Percentiles rank a stretch among this genome's conserved stretches.
Evolutionary conservation across 768 basidiomycete genomes (phyloP).

Genomic region (Paxillus ammoniavirescens): DNA sequence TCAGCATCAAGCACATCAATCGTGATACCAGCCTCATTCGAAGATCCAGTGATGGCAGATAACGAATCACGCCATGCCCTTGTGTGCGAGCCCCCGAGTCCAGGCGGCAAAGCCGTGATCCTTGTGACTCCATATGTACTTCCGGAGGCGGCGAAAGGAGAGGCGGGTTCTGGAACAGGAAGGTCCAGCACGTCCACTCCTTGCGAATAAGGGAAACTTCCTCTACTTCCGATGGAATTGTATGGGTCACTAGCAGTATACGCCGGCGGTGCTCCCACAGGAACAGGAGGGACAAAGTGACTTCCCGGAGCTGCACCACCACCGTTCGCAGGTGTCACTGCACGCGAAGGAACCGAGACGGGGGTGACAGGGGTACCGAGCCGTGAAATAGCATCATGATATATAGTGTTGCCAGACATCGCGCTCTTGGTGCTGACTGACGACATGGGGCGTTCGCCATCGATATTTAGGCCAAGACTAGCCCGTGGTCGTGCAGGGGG

Average conservation of each 20-base stretch:
- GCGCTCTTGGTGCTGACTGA: slow-evolving; percentile 54
- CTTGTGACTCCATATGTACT: slow-evolving; percentile 25
- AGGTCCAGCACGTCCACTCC: slow-evolving; percentile 50
- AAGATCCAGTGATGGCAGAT: slow-evolving; percentile 31
- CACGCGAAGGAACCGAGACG: slow-evolving; percentile 39
- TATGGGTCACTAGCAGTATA: slow-evolving; percentile 32
- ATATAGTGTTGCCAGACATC: slow-evolving; percentile 54
- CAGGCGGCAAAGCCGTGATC: slow-evolving; percentile 33
- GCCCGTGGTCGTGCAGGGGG: slow-evolving; percentile 24
- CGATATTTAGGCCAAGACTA: slow-evolving; percentile 37
- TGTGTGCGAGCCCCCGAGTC: slow-evolving; percentile 33
- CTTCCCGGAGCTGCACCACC: slow-evolving; percentile 16
- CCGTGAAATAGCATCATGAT: slow-evolving; percentile 58
- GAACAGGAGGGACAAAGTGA: slow-evolving; percentile 15
- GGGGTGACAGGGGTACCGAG: slow-evolving; percentile 48
- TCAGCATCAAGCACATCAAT: slow-evolving; percentile 69
- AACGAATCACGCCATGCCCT: slow-evolving; percentile 35
- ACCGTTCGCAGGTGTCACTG: slow-evolving; percentile 42
- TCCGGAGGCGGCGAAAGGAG: slow-evolving; percentile 46
- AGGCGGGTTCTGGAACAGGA: slow-evolving; percentile 56
- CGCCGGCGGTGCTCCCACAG: slow-evolving; percentile 28
- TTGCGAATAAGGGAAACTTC: slow-evolving; percentile 25
- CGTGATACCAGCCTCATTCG: slow-evolving; percentile 33
- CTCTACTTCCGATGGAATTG: slow-evolving; percentile 22
- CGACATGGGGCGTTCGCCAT: slow-evolving; percentile 55